Evolutionary conservation across 1,284 basidiomycete genomes (phyloP).

Genomic region (Pseudozyma tsukubaensis): DNA sequence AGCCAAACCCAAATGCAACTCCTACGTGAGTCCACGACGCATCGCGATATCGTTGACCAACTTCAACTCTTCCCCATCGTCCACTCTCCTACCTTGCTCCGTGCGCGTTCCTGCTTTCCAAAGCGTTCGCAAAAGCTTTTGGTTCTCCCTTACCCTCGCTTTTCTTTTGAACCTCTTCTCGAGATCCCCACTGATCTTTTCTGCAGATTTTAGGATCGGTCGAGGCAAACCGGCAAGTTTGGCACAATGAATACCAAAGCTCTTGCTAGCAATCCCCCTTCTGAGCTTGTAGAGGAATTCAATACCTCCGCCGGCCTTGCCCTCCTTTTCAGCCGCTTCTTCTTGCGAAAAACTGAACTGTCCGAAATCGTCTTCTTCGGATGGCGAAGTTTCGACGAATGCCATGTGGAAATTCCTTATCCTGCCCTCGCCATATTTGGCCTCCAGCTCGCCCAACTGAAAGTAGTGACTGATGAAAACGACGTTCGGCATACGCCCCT

Average conservation of each 20-base stretch:
- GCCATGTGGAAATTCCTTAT: constrained; percentile 62
- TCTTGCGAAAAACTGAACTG: not conserved
- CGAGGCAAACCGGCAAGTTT: constrained; percentile 51
- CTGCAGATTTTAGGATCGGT: constrained; percentile 17
- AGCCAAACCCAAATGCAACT: too few species aligned
- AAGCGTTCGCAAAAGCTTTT: too few species aligned
- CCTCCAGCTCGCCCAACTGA: constrained; percentile 42
- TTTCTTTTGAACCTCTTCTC: not conserved
- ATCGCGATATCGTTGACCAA: too few species aligned
- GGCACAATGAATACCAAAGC: constrained; percentile 66
- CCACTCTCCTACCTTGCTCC: too few species aligned
- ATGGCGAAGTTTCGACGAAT: constrained; percentile 22
- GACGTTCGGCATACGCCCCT: constrained; percentile 23
- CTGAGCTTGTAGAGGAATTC: constrained; percentile 64
- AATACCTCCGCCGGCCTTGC: constrained; percentile 30
- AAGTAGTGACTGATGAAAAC: constrained; percentile 66
- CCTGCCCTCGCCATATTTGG: not conserved
- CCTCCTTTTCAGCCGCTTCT: constrained; percentile 6
- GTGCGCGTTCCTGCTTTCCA: too few species aligned
- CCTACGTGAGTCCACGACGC: too few species aligned
- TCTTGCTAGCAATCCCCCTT: constrained; percentile 48
- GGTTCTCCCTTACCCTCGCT: too few species aligned
- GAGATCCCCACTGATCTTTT: constrained; percentile 4
- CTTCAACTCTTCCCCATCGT: too few species aligned
- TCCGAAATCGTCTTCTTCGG: not conserved